Base-by-base conservation (phyloP, 805 yeast species). In the Tetrapisispora phaffii region DNA sequence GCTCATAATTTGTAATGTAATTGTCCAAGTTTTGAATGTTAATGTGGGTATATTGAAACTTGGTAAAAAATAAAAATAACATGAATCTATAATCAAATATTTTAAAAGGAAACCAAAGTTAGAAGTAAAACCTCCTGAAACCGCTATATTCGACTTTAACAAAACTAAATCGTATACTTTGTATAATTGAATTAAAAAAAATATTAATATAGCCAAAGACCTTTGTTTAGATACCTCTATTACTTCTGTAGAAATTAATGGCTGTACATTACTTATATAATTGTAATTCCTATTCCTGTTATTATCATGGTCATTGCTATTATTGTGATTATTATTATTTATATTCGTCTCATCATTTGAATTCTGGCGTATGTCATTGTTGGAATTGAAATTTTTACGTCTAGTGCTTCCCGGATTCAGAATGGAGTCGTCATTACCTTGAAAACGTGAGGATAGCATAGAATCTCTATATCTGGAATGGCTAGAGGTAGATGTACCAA, bases 151-250 rank as follows among this genome's bases (percentile, higher is more conserved):
- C 22, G 75, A 70, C 53, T 80, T 79, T 46, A 85, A 64, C 20
- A 78, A 60, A 29, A 80, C 65, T 35, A 85, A 63, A 58, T 86
- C 95, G 53, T 83, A 85, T 1, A 85, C 46, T 59, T 93, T 90
- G 76, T 84, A 84, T n/a, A 85, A 76, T 62, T 89, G 97, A n/a
- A 90, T 71, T 29, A 84, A 69, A 2, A 75, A 68, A 58, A 87
- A 85, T 10, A 85, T 49, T 1, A 85, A 75, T n/a, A 80, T 60
- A 2, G 79, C 72, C 45, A 85, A 73, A 31, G 79, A 62, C 48
- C 96, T 69, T 62, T 90, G 98, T 13, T 85, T 77, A 2, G 85
- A 85, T 6, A 76, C 75, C 50, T 87, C 95, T 22, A 89, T 58
- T 1, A 80, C 68, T 7, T 72, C 66, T 15, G 77, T 71, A 0